phyloP scores from a whole-genome alignment of 2,329 filamentous ascomycete genomes.

The Biscogniauxia sp. region DNA sequence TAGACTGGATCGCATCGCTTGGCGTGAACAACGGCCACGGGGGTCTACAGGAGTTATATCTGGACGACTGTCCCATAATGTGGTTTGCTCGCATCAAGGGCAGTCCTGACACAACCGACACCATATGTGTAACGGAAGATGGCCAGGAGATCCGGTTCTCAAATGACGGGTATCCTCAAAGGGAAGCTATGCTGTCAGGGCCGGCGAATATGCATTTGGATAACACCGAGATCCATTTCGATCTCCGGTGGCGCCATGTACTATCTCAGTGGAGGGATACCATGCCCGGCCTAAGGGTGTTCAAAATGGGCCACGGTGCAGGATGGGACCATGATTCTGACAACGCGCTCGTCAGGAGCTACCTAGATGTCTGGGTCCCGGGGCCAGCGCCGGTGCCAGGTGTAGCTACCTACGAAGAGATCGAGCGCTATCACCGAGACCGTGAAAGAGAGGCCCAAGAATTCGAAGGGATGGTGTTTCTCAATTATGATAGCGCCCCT shows the following conservation, averaged over 20 bases:
- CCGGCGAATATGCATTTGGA: background rate
- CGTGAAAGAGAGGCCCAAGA: background rate
- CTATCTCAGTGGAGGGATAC: conserved; percentile 4
- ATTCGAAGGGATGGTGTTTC: background rate
- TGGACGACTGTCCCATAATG: conserved; percentile 43
- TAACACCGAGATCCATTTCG: conserved; percentile 1
- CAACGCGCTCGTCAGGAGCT: background rate
- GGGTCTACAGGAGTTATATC: conserved; percentile 39
- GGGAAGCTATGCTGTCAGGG: background rate
- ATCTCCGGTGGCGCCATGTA: conserved; percentile 7
- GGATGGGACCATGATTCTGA: background rate
- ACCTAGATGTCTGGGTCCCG: background rate
- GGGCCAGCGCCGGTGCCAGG: background rate
- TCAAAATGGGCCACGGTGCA: conserved; percentile 7
- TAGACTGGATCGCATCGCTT: conserved; percentile 44
- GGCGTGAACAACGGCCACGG: conserved; percentile 19
- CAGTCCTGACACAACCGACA: conserved; percentile 2
- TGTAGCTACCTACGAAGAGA: background rate
- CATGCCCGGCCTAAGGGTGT: conserved; percentile 2
- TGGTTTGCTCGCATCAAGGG: conserved; percentile 7
- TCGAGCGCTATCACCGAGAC: background rate
- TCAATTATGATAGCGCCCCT: conserved; percentile 9
- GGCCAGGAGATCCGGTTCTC: conserved; percentile 1
- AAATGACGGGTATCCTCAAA: conserved; percentile 4
- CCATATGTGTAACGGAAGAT: background rate